Conservation (phyloP, 2,329 filamentous ascomycete genomes). For the Ciborinia camelliae region DNA sequence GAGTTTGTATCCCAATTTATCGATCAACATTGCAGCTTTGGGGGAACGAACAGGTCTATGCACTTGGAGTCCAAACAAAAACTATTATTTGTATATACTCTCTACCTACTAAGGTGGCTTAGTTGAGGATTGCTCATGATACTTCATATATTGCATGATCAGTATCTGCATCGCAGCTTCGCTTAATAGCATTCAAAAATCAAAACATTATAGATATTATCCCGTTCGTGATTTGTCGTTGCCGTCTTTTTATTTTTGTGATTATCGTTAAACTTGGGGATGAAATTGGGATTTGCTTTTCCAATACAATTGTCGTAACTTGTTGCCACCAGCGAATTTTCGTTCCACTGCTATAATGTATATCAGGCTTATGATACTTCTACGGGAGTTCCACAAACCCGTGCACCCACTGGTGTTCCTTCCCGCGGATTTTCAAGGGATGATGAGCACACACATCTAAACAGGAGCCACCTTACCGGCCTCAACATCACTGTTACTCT, state of each 20-base stretch:
- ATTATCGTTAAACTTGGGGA: too few relatives aligned
- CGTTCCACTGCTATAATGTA: too few relatives aligned
- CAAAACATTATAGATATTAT: too few relatives aligned
- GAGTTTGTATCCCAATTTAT: background rate
- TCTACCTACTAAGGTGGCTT: background rate
- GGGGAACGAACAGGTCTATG: too few relatives aligned
- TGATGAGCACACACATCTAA: conserved; percentile 9
- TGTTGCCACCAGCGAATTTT: too few relatives aligned
- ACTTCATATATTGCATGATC: background rate
- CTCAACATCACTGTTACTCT: conserved; percentile 15
- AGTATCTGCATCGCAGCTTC: background rate
- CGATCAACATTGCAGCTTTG: background rate
- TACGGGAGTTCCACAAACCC: too few relatives aligned
- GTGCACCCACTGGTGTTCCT: too few relatives aligned
- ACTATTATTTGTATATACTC: background rate
- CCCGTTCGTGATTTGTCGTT: background rate
- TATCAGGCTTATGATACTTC: background rate
- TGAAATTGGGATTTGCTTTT: too few relatives aligned
- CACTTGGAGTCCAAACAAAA: background rate
- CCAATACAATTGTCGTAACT: too few relatives aligned
- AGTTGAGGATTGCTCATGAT: background rate
- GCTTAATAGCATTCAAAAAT: too few relatives aligned
- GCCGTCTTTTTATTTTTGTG: background rate
- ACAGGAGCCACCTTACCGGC: conserved; percentile 2
- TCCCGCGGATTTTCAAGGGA: too few relatives aligned